Conservation (phyloP, 306 rosid genomes). For the Inga oerstediana region DNA sequence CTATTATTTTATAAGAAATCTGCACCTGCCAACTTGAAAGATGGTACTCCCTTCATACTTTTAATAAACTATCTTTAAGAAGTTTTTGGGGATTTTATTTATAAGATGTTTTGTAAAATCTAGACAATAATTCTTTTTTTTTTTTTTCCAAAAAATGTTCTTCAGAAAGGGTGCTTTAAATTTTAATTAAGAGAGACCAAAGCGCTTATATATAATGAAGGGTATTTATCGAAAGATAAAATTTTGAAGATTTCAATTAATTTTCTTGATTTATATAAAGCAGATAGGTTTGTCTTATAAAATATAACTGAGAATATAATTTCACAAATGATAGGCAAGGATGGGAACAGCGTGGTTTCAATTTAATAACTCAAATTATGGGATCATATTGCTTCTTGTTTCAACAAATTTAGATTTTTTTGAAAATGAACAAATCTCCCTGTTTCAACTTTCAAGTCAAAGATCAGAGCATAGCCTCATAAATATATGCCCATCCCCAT, state of each 20-base stretch:
- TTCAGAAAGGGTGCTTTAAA: neutral
- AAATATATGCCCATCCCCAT: neutral
- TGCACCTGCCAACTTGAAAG: neutral
- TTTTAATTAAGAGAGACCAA: neutral
- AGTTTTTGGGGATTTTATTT: neutral
- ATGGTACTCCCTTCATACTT: neutral
- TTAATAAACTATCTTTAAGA: neutral
- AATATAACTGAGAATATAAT: neutral
- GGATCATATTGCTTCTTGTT: neutral
- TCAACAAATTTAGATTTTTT: neutral
- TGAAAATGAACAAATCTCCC: neutral
- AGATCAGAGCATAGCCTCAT: neutral
- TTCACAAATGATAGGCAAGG: neutral
- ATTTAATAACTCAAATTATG: neutral
- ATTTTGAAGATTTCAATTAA: neutral
- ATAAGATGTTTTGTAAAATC: neutral
- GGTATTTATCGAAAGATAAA: neutral
- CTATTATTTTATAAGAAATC: neutral
- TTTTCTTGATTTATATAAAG: neutral
- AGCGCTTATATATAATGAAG: neutral
- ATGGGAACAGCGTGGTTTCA: neutral
- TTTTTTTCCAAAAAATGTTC: too few species aligned
- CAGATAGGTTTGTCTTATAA: neutral
- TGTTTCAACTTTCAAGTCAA: neutral
- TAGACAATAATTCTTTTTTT: neutral